Evolutionary conservation across 2,329 filamentous ascomycete species (phyloP).

Genomic region (Uncinocarpus reesii): DNA sequence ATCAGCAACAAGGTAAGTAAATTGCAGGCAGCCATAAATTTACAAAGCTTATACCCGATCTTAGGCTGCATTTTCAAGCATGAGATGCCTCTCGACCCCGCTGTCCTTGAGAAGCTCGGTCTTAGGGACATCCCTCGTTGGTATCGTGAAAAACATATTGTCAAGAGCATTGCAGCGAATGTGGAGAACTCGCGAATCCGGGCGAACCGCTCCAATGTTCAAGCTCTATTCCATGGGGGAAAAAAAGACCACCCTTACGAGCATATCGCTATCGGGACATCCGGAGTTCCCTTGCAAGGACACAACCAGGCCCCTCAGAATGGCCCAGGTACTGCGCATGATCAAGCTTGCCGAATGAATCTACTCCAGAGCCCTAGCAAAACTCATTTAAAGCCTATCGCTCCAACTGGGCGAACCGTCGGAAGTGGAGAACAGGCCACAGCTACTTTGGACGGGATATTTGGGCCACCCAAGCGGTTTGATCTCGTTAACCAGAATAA

Average conservation of each 20-base stretch:
- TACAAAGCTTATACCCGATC: not conserved
- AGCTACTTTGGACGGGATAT: not conserved
- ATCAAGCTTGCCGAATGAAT: not conserved
- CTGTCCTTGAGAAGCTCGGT: constrained; percentile 58
- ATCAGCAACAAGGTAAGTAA: constrained; percentile 56
- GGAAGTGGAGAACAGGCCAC: not conserved
- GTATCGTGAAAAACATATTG: constrained; percentile 42
- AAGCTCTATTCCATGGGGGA: not conserved
- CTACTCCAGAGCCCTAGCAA: not conserved
- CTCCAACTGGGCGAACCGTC: not conserved
- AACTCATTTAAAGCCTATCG: not conserved
- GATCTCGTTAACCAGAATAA: not conserved
- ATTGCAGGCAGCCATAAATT: not conserved
- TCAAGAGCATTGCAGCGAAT: constrained; percentile 10
- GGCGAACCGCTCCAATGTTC: not conserved
- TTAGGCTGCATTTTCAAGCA: constrained; percentile 76
- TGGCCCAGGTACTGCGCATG: not conserved
- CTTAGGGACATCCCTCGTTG: constrained; percentile 49
- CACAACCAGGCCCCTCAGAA: not conserved
- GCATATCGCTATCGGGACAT: not conserved
- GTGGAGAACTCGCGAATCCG: not conserved
- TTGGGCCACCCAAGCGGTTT: not conserved
- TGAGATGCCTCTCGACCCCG: constrained; percentile 66
- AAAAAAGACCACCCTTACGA: not conserved
- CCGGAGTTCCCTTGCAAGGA: not conserved